Conservation (phyloP, 352 stramenopile species). For the Phytophthora fragariae region DNA sequence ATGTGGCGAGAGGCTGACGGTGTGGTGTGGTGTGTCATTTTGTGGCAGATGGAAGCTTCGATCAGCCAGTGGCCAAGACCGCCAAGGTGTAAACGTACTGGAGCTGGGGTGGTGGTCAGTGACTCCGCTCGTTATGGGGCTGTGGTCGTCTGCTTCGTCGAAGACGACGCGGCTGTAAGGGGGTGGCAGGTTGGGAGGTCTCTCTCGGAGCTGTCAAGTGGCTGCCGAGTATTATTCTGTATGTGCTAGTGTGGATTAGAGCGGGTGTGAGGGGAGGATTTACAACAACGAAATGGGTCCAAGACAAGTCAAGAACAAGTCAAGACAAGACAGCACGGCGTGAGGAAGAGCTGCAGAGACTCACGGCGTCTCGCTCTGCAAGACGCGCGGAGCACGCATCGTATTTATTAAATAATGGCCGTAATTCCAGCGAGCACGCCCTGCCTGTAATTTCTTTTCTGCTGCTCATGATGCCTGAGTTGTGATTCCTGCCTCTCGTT, state of each 20-base stretch:
- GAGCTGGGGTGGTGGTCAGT: not conserved
- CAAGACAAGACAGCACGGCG: slow-evolving; percentile 9
- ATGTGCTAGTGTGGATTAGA: slow-evolving; percentile 45
- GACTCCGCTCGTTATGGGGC: no score
- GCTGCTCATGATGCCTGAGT: not conserved
- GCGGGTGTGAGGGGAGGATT: slow-evolving; percentile 22
- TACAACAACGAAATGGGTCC: no score
- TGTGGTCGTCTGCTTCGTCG: slow-evolving; percentile 13
- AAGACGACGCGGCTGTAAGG: slow-evolving; percentile 12
- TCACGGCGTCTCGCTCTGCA: slow-evolving; percentile 1
- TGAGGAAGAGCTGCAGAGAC: slow-evolving; percentile 8
- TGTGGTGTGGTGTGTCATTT: slow-evolving; percentile 7
- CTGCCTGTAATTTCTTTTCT: slow-evolving; percentile 4
- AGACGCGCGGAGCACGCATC: slow-evolving; percentile 6
- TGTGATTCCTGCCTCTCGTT: slow-evolving; percentile 10
- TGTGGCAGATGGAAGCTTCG: slow-evolving; percentile 48
- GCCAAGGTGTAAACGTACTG: slow-evolving; percentile 27
- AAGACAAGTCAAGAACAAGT: slow-evolving; percentile 12
- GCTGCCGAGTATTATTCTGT: slow-evolving; percentile 31
- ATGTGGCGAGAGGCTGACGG: slow-evolving; percentile 6
- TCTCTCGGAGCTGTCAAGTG: not conserved
- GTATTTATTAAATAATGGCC: slow-evolving; percentile 43
- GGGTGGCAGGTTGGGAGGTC: no score
- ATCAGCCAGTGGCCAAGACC: slow-evolving; percentile 37
- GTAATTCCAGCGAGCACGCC: slow-evolving; percentile 8